A percentile compares a stretch with the other conserved stretches of the same genome.
Evolutionary conservation across 2,329 filamentous ascomycete genomes (phyloP).

Genomic region (Paraphaeosphaeria minitans): DNA sequence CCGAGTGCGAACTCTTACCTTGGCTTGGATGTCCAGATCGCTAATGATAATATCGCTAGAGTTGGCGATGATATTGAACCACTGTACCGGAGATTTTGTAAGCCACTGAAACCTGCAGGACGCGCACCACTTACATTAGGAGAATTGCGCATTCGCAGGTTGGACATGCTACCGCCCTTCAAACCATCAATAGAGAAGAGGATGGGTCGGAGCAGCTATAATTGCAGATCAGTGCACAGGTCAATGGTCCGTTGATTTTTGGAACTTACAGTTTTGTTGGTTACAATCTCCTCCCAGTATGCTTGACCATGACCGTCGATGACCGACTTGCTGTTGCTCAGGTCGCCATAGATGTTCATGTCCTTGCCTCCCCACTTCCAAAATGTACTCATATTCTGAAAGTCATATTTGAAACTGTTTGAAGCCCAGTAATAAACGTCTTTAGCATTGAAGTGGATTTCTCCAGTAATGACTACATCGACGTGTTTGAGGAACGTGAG

Average conservation of each 20-base stretch:
- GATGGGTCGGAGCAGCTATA: constrained; percentile 54
- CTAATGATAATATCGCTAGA: constrained; percentile 54
- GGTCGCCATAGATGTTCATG: constrained; percentile 69
- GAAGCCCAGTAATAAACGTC: constrained; percentile 72
- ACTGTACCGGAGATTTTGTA: constrained; percentile 47
- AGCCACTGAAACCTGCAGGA: not conserved
- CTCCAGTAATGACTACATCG: constrained; percentile 66
- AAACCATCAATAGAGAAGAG: constrained; percentile 63
- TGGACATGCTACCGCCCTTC: constrained; percentile 62
- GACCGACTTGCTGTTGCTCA: constrained; percentile 50
- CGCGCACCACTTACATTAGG: constrained; percentile 27
- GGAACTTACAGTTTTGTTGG: constrained; percentile 58
- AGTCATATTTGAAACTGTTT: constrained; percentile 66
- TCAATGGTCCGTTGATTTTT: not conserved
- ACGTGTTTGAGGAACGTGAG: constrained; percentile 67
- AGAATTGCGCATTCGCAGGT: constrained; percentile 65
- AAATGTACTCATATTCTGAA: constrained; percentile 70
- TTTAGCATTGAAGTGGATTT: constrained; percentile 64
- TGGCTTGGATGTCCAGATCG: not conserved
- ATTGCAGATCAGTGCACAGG: not conserved
- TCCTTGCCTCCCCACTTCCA: constrained; percentile 69
- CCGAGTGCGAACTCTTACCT: not conserved
- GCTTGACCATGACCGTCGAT: constrained; percentile 68
- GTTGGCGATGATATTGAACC: constrained; percentile 71
- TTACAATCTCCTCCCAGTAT: constrained; percentile 68